Percentiles rank a stretch among this genome's conserved stretches.
Conservation (phyloP, 371 early-diverging fungal species). For the Mucor circinelloides region DNA sequence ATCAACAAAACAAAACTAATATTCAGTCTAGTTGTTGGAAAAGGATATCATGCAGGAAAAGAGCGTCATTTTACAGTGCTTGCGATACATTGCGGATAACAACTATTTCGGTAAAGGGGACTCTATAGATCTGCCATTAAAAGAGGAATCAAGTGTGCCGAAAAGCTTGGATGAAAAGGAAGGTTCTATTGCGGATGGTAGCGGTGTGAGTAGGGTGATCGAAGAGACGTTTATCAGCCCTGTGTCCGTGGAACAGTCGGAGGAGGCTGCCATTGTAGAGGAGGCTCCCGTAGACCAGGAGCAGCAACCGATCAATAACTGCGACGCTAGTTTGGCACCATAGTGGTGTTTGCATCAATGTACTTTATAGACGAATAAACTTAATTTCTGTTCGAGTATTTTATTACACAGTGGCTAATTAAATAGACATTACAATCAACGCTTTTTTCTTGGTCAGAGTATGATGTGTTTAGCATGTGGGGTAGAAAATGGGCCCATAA, state of each 20-base stretch:
- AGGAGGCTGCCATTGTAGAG: not conserved
- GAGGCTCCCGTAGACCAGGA: not conserved
- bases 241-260: not conserved
- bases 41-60: constrained; percentile 59
- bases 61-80: constrained; percentile 52
- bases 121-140: not conserved
- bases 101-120: constrained; percentile 30
- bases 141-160: not conserved
- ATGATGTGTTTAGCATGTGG: too few species aligned
- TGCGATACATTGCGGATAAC: constrained; percentile 44
- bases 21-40: constrained; percentile 36
- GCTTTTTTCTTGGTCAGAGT: too few species aligned
- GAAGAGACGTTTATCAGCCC: not conserved
- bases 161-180: not conserved
- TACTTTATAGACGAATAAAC: not conserved
- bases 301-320: not conserved
- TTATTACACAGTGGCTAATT: too few species aligned
- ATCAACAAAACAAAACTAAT: too few species aligned
- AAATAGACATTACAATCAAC: too few species aligned
- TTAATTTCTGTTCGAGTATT: too few species aligned
- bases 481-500: too few species aligned
- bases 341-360: not conserved
- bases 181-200: not conserved
- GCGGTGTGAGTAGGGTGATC: not conserved
- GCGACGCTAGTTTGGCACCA: not conserved